These are phyloP conservation scores for Tetrahymena thermophila DNA, from an alignment of 73 alveolate genomes.

Conservation along the genomic window DNA sequence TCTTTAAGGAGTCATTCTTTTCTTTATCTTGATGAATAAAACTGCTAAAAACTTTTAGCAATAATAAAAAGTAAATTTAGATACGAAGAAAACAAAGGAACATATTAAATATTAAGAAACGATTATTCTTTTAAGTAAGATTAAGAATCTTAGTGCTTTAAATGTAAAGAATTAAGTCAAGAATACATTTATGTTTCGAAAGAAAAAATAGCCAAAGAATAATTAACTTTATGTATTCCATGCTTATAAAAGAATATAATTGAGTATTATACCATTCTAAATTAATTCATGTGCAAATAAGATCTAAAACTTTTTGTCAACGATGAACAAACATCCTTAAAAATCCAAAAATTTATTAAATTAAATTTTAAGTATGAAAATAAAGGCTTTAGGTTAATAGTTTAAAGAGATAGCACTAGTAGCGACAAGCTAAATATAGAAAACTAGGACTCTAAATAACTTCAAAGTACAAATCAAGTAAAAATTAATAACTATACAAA, in stretches of 20 bases:
- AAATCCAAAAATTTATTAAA: no score
- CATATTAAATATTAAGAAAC: not conserved
- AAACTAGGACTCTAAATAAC: not conserved
- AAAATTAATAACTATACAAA: no score
- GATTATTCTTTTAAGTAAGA: not conserved
- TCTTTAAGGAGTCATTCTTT: no score
- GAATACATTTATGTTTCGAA: not conserved
- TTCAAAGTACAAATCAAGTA: no score
- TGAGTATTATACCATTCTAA: not conserved
- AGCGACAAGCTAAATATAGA: no score
- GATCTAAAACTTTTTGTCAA: not conserved
- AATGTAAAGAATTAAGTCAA: not conserved
- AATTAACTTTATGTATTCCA: not conserved
- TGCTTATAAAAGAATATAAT: not conserved
- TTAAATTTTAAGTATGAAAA: not conserved
- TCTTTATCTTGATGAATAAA: not conserved
- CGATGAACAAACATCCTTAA: not conserved
- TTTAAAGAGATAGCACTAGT: not conserved
- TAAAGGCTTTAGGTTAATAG: no score
- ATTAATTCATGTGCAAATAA: not conserved
- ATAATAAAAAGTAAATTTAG: not conserved
- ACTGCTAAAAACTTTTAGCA: not conserved
- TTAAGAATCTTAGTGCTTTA: not conserved
- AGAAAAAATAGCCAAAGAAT: not conserved
- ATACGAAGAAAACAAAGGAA: not conserved